Base-by-base conservation (phyloP, 179 eudicot species). In the Actinidia polygama region DNA sequence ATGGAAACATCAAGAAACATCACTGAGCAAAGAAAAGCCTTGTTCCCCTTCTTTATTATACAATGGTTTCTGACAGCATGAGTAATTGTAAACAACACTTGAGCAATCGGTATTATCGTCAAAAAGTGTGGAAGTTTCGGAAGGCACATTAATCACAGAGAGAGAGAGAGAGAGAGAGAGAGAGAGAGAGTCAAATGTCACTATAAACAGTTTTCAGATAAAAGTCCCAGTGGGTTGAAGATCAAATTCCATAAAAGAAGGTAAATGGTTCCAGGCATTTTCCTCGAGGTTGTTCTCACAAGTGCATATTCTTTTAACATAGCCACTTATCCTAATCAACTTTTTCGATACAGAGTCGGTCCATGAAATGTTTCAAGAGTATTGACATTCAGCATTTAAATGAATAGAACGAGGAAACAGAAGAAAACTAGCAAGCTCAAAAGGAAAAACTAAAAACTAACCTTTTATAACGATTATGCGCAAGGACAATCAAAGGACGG, bases 391-490 rank as follows among this genome's bases (percentile, higher is more conserved):
- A 53, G 49, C 55, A 55, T 51, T 16, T 16, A 70, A 40, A 44
- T 18, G 11, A 62, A 30, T 58, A 19, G 36, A 62, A 59, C 26
- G 24, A 58, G 6, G 72, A 59, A 61, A 78, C 11, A 2, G 44
- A 46, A 19, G n/a, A 8, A n/a, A n/a, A 61, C 5, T 11, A 7
- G 19, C 36, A 59, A 47, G 53, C 59, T n/a, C 0, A 15, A 24
- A 53, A 49, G 62, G 49, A 67, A 57, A 49, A 44, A 24, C 61
- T 9, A 57, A 80, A 72, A 53, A 76, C 88, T 73, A 76, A 93
- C 99, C 98, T 95, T 91, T 85, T 92, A 77, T 96, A 96, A 53
- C 98, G 99, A 83, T 96, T 96, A 82, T 96, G 98, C 51, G 93
- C 98, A 63, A 96, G 90, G 81, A 96, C 86, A 75, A 96, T 87